Evolutionary conservation across 768 basidiomycete species (phyloP).

Genomic region (Pleurotus tuoliensis): DNA sequence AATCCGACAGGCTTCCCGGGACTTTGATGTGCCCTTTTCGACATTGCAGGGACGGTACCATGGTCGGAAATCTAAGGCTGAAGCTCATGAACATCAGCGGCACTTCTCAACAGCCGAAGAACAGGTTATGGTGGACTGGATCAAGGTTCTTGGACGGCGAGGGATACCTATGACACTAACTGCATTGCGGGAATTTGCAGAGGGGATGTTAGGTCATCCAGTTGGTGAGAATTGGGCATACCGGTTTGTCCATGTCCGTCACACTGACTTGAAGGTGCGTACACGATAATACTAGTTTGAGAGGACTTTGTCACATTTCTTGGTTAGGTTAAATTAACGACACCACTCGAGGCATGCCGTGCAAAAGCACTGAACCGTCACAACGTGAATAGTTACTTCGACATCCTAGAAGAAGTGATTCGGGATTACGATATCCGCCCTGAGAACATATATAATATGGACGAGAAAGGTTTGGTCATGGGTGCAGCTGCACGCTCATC

Average conservation of each 20-base stretch:
- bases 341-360: conserved; percentile 21
- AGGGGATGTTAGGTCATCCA: conserved; percentile 12
- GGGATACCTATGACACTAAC: conserved; percentile 17
- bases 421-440: conserved; percentile 14
- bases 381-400: conserved; percentile 15
- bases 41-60: conserved; percentile 12
- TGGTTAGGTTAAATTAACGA: conserved; percentile 12
- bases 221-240: conserved; percentile 12
- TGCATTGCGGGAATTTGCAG: conserved; percentile 13
- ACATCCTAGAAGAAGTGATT: conserved; percentile 12
- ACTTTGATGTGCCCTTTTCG: conserved; percentile 11
- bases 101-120: conserved; percentile 18
- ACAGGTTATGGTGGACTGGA: conserved; percentile 20
- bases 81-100: conserved; percentile 16
- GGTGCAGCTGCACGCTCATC: conserved; percentile 15
- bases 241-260: neutral
- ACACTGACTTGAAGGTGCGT: conserved; percentile 2
- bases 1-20: too few relatives aligned
- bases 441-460: conserved; percentile 27
- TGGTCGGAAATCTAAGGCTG: conserved; percentile 10
- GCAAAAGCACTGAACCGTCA: conserved; percentile 16
- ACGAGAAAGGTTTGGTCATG: conserved; percentile 22
- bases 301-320: conserved; percentile 16
- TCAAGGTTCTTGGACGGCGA: conserved; percentile 16
- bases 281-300: conserved; percentile 7